These are phyloP conservation scores for Gracilaria caudata DNA, from an alignment of 23 red algal species.

Conservation along the genomic window DNA sequence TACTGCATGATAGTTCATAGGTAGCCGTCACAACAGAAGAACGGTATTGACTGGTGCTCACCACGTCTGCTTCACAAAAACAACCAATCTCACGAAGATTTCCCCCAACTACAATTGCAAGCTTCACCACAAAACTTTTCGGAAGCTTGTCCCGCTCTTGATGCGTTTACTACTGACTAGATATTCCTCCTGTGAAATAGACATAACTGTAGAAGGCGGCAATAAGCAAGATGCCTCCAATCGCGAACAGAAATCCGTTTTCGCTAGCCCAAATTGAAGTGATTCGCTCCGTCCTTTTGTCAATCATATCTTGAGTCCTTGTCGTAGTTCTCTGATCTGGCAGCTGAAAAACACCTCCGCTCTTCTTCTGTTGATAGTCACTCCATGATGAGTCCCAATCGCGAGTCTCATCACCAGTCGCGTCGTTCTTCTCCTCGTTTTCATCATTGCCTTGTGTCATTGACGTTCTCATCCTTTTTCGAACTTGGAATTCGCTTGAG, in stretches of 20 bases:
- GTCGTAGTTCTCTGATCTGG: not conserved
- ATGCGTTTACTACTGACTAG: not conserved
- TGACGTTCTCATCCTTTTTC: not conserved
- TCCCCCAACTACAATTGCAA: too few relatives aligned
- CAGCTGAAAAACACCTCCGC: constrained; percentile 60
- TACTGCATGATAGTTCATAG: too few relatives aligned
- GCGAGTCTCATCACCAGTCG: not conserved
- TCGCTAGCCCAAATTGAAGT: constrained; percentile 58
- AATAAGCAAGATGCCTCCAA: constrained; percentile 35
- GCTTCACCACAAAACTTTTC: not conserved
- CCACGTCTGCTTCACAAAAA: too few relatives aligned
- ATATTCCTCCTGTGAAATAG: constrained; percentile 45
- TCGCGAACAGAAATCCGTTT: constrained; percentile 51
- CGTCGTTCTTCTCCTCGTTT: not conserved
- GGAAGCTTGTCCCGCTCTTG: too few relatives aligned
- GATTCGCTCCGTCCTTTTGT: constrained; percentile 39
- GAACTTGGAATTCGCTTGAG: not conserved
- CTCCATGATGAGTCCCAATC: constrained; percentile 68
- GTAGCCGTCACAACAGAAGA: too few relatives aligned
- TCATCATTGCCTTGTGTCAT: not conserved
- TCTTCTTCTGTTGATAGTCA: constrained; percentile 31
- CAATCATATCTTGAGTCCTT: constrained; percentile 1
- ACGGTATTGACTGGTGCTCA: too few relatives aligned
- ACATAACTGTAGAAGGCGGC: constrained; percentile 60
- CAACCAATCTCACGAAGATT: too few relatives aligned